A percentile compares a stretch with the other conserved stretches of the same genome.
These are phyloP conservation scores for Alternaria infectoria DNA, from an alignment of 2,329 filamentous ascomycete genomes.

Conservation along the genomic window DNA sequence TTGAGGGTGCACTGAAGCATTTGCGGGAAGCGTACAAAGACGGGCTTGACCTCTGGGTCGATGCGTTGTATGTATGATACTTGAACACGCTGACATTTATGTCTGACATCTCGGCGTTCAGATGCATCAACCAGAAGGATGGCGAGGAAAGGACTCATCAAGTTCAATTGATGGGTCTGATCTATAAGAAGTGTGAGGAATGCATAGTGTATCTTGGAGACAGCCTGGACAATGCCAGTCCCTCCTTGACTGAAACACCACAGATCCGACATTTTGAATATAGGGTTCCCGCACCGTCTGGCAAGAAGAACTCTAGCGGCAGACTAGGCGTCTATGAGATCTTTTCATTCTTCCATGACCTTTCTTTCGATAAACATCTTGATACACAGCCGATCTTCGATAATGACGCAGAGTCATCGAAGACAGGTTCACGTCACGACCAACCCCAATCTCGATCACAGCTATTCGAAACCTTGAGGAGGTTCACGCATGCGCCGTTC, in stretches of 20 bases:
- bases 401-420: too few species aligned
- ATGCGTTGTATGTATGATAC: slow-evolving; percentile 15
- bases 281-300: neutral
- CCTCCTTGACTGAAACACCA: neutral
- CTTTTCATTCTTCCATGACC: neutral
- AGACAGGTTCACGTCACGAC: neutral
- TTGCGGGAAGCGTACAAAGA: slow-evolving; percentile 8
- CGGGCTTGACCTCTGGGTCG: slow-evolving; percentile 18
- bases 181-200: slow-evolving; percentile 10
- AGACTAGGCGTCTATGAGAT: neutral
- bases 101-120: neutral
- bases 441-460: neutral
- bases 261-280: neutral
- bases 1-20: slow-evolving; percentile 18
- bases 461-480: slow-evolving; percentile 13
- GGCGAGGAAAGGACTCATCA: slow-evolving; percentile 19
- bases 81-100: neutral
- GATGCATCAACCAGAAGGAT: slow-evolving; percentile 27
- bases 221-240: neutral
- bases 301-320: neutral
- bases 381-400: too few species aligned
- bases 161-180: slow-evolving; percentile 23
- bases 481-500: slow-evolving; percentile 20
- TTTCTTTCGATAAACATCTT: neutral
- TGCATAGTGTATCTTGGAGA: slow-evolving; percentile 23